Evolutionary conservation across 2,329 filamentous ascomycete species (phyloP), one percentile per base, ranked within the genome.

Genomic region (Endoconidiophora laricicola): DNA sequence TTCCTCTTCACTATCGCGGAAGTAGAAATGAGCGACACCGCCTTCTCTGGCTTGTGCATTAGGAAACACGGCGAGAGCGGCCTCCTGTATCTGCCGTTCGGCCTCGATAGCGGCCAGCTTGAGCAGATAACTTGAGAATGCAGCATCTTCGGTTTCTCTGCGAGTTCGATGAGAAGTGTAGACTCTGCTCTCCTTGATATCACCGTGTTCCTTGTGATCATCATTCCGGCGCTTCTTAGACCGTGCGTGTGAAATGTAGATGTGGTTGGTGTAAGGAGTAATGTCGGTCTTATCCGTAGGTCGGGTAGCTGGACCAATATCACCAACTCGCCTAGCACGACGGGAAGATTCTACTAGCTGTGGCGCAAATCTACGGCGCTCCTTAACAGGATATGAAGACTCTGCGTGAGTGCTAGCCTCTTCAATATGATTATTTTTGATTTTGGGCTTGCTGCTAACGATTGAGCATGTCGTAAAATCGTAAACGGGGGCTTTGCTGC

Each of bases 261-360:
- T 76, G 65, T 73, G 74, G 58, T 72, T 78, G 55, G 72, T 76
- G 56, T 77, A 78, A 37, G 78, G 76, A 0, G 75, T 77, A 50
- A 79, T 80, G 59, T 86, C 81, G 36, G 83, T 86, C 65, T 81
- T 84, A 64, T 84, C 79, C 52, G 74, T 73, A 9, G 74, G 77
- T 49, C 70, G 71, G 20, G 79, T 76, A 26, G 79, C 75, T 18
- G 79, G 78, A 4, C 71, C 72, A 1, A 71, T 63, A 57, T 86
- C 81, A 18, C 78, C 78, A 14, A 74, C 74, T 58, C 78, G 78
- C 55, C 82, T 77, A 33, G 79, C 78, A 48, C 86, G 73, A 57
- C 79, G 77, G 3, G 82, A 82, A 2, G 84, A 88, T 63, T 90
- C 86, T 54, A 94, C 80, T 50, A 94, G 69, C 58, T 90, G 81